A percentile compares a stretch with the other conserved stretches of the same genome.
phyloP scores from a whole-genome alignment of 352 stramenopile genomes.

The Phytopythium sindhum region DNA sequence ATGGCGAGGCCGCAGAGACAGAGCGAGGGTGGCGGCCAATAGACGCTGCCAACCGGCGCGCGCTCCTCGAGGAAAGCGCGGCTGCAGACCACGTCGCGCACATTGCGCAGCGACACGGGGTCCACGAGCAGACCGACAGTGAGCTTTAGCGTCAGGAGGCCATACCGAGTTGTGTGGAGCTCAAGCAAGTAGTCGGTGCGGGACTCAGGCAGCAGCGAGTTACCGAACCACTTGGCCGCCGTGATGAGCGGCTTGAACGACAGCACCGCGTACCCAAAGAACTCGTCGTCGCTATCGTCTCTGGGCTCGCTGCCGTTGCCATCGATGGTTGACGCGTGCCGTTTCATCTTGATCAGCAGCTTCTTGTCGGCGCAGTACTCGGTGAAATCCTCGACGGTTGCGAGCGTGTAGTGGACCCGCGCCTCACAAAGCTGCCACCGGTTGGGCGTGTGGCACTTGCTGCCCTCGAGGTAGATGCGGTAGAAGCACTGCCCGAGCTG shows the following conservation, averaged over 20 bases:
- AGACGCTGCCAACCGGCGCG: conserved; percentile 28
- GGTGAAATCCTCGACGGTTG: conserved; percentile 62
- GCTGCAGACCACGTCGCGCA: conserved; percentile 50
- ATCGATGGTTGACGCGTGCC: background rate
- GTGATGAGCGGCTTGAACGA: conserved; percentile 51
- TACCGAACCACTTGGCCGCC: conserved; percentile 55
- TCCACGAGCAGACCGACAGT: conserved; percentile 70
- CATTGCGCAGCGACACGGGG: conserved; percentile 41
- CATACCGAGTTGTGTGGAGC: conserved; percentile 50
- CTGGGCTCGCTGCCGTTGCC: background rate
- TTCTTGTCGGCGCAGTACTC: conserved; percentile 66
- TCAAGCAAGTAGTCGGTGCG: conserved; percentile 65
- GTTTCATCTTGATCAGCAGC: conserved; percentile 69
- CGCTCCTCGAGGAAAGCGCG: conserved; percentile 57
- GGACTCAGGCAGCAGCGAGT: conserved; percentile 44
- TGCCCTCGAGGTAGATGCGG: conserved; percentile 65
- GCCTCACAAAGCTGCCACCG: conserved; percentile 82
- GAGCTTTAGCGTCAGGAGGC: conserved; percentile 69
- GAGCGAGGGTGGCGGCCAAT: conserved; percentile 55
- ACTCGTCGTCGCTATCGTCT: conserved; percentile 22
- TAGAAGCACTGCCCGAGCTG: conserved; percentile 63
- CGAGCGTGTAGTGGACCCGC: conserved; percentile 61
- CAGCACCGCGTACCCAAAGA: conserved; percentile 55
- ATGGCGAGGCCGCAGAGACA: conserved; percentile 42
- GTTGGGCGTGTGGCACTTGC: conserved; percentile 76